phyloP scores from a whole-genome alignment of 345 rosid species.

The Bruguiera sexangula region DNA sequence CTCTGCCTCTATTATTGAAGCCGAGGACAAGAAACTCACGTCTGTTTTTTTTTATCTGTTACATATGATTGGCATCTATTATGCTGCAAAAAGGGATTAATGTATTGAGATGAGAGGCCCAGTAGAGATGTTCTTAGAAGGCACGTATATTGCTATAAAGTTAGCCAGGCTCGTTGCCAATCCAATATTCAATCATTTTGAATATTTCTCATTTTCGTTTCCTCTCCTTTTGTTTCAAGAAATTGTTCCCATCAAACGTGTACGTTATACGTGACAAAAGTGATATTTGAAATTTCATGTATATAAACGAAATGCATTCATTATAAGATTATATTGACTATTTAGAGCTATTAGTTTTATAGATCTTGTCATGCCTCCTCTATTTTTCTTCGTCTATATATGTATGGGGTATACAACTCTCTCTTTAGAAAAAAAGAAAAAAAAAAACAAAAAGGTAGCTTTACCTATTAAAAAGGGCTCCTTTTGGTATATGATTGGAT shows the following conservation, averaged over 20 bases:
- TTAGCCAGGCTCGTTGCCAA: background rate
- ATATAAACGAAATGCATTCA: too few relatives aligned
- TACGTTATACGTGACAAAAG: background rate
- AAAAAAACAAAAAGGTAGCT: too few relatives aligned
- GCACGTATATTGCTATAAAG: background rate
- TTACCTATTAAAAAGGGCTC: too few relatives aligned
- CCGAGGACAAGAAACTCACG: slow-evolving; percentile 1
- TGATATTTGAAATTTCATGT: background rate
- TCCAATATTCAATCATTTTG: background rate
- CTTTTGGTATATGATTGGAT: too few relatives aligned
- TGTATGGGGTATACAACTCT: too few relatives aligned
- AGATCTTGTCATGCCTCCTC: too few relatives aligned
- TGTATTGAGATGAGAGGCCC: background rate
- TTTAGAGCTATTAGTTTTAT: background rate
- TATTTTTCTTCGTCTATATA: too few relatives aligned
- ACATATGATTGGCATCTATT: background rate
- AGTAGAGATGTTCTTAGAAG: slow-evolving; percentile 7
- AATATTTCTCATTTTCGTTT: background rate
- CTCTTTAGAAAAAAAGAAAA: too few relatives aligned
- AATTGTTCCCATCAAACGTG: background rate
- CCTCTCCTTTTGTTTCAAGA: too few relatives aligned
- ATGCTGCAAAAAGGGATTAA: background rate
- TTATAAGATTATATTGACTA: background rate
- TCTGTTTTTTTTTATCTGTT: background rate
- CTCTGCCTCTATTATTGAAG: slow-evolving; percentile 5